Conservation (phyloP, 805 yeast genomes). For the Cyberlindnera sargentensis region DNA sequence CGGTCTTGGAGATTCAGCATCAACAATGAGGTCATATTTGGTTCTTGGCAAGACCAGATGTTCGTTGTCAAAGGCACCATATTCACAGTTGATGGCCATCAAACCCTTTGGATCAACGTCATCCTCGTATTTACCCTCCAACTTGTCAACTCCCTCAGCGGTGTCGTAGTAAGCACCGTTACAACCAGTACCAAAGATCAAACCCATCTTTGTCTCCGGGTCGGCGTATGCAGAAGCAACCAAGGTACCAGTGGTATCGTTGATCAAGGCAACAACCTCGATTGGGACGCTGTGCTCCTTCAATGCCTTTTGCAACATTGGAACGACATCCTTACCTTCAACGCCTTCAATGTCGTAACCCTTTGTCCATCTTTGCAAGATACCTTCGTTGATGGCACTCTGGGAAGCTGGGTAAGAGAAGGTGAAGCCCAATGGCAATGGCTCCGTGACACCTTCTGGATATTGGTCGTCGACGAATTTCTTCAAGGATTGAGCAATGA, state of each 20-base stretch:
- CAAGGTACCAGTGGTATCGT: slow-evolving; percentile 95
- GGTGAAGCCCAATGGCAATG: slow-evolving; percentile 86
- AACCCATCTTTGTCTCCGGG: slow-evolving; percentile 84
- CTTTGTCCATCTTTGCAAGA: slow-evolving; percentile 94
- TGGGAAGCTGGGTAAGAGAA: slow-evolving; percentile 90
- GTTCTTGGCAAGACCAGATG: slow-evolving; percentile 81
- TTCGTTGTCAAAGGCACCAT: slow-evolving; percentile 96
- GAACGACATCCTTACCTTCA: slow-evolving; percentile 92
- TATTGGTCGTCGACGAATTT: slow-evolving; percentile 58
- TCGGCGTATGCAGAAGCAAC: slow-evolving; percentile 94
- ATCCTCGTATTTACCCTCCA: slow-evolving; percentile 57
- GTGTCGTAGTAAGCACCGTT: slow-evolving; percentile 93
- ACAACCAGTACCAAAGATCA: slow-evolving; percentile 95
- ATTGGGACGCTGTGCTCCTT: slow-evolving; percentile 63
- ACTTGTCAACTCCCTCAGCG: slow-evolving; percentile 68
- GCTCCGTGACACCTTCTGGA: slow-evolving; percentile 57
- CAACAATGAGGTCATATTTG: slow-evolving; percentile 75
- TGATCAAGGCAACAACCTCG: slow-evolving; percentile 84
- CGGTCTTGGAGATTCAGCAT: slow-evolving; percentile 87
- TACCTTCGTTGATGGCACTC: slow-evolving; percentile 74
- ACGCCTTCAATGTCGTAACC: slow-evolving; percentile 92
- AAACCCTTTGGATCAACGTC: slow-evolving; percentile 60
- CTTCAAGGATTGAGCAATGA: slow-evolving; percentile 77
- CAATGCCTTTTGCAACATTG: slow-evolving; percentile 77
- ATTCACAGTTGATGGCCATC: slow-evolving; percentile 98